Evolutionary conservation across 1,139 yeast species (phyloP), one percentile per base, ranked within the genome.

Genomic region (Lizanozyma gosingica): DNA sequence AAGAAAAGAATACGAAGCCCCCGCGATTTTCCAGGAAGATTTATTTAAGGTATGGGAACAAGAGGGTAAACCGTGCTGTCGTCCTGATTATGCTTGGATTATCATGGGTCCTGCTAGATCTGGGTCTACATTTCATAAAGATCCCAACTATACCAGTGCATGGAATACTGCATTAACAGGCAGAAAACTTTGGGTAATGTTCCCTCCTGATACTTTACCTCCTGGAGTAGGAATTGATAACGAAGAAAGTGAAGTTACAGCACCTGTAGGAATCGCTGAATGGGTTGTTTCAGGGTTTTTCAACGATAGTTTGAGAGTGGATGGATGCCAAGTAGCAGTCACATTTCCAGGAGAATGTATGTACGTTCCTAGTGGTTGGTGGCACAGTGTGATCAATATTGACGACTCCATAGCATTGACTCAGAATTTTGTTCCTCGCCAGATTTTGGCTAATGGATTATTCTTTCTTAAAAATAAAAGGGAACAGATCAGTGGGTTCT

Each of bases 321-420:
- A 67, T 3, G 73, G 71, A 41, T 81, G 86, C 46, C 56, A 69
- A 35, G 77, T 87, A 17, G 94, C 86, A 1, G 66, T 87, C 11
- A 83, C 94, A 0, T 78, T 78, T 48, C 84, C 90, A 0, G 92
- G 92, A 4, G 94, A 88, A 56, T 81, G 87, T 48, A 75, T 87
- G 73, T 78, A 83, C 55, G 97, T 88, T 3, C 97, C 97, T 2
- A 73, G 90, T 16, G 94, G 95, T 1, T 88, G 97, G 97, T 88
- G 97, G 97, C 97, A 88, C 63, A 67, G 80, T 35, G 97, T 88
- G 18, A 84, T 87, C 17, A 88, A 88, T 52, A 55, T 88, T 18
- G 87, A 83, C 45, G 90, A 83, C 52, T 71, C 82, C 15, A 81
- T 83, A 35, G 90, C 95, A 0, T 62, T 87, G 51, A 88, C 97